phyloP scores from a whole-genome alignment of 2,329 filamentous ascomycete species.

The Daldinia sp. region DNA sequence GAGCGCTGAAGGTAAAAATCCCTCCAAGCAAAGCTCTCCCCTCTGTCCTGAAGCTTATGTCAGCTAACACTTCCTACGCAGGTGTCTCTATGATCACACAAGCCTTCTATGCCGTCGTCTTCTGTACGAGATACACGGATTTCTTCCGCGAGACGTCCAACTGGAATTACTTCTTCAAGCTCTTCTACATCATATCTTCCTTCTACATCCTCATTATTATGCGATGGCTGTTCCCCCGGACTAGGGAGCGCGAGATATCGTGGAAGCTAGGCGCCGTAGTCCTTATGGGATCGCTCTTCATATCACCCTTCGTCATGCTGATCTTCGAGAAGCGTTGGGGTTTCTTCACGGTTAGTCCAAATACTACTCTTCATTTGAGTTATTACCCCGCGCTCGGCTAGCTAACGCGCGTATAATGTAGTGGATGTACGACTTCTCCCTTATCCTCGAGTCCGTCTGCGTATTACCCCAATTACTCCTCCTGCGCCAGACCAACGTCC shows the following conservation, averaged over 20 bases:
- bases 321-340: slow-evolving; percentile 67
- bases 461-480: slow-evolving; percentile 91
- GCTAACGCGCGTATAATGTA: slow-evolving; percentile 50
- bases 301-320: slow-evolving; percentile 76
- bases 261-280: slow-evolving; percentile 86
- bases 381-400: neutral
- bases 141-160: slow-evolving; percentile 66
- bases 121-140: slow-evolving; percentile 86
- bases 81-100: slow-evolving; percentile 93
- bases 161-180: slow-evolving; percentile 86
- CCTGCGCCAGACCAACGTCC: slow-evolving; percentile 91
- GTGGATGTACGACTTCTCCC: slow-evolving; percentile 87
- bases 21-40: neutral
- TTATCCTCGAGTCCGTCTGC: slow-evolving; percentile 90
- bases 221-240: slow-evolving; percentile 85
- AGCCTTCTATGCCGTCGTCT: slow-evolving; percentile 85
- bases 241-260: slow-evolving; percentile 89
- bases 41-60: neutral
- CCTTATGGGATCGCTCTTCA: slow-evolving; percentile 68
- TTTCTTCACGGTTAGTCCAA: slow-evolving; percentile 58
- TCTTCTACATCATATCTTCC: slow-evolving; percentile 85
- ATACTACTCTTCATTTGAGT: neutral
- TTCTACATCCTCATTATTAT: slow-evolving; percentile 89
- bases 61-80: slow-evolving; percentile 47
- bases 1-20: slow-evolving; percentile 76